A percentile compares a stretch with the other conserved stretches of the same genome.
Conservation (phyloP, 495 filamentous ascomycete species). For the Daldinia decipiens region DNA sequence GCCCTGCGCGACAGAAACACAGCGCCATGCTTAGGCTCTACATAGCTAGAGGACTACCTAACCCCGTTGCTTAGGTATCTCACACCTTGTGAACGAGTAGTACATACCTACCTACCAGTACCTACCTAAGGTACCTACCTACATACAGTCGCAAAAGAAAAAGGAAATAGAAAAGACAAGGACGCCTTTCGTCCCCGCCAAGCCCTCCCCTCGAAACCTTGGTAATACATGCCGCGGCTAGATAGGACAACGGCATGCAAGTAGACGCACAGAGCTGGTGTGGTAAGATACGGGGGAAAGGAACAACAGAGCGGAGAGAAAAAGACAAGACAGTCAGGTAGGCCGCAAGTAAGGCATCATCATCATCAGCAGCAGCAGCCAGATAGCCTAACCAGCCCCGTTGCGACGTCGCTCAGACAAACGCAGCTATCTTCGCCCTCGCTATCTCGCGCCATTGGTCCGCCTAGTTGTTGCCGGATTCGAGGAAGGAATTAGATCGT, state of each 20-base stretch:
- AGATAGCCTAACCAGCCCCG: constrained; percentile 1
- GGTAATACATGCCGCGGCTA: constrained; percentile 8
- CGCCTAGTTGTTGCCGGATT: background rate
- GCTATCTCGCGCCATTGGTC: constrained; percentile 19
- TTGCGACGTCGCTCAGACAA: constrained; percentile 28
- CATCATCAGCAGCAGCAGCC: background rate
- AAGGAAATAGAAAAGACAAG: background rate
- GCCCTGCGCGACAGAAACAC: constrained; percentile 29
- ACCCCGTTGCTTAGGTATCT: constrained; percentile 22
- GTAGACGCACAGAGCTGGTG: constrained; percentile 6
- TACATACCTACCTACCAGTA: background rate
- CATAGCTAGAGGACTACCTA: background rate
- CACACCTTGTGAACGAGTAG: constrained; percentile 10
- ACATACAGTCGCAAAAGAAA: background rate
- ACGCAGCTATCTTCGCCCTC: constrained; percentile 9
- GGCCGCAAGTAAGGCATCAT: too few relatives aligned
- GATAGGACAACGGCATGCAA: constrained; percentile 9
- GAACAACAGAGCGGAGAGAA: background rate
- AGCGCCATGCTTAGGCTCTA: constrained; percentile 6
- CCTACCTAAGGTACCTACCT: background rate
- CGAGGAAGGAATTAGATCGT: background rate
- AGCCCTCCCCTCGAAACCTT: background rate
- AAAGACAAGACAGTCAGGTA: background rate
- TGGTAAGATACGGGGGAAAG: constrained; percentile 18
- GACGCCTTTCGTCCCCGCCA: constrained; percentile 5